These are phyloP conservation scores for Ceratobasidium sp. DNA, from an alignment of 1,284 basidiomycete genomes.

Conservation along the genomic window DNA sequence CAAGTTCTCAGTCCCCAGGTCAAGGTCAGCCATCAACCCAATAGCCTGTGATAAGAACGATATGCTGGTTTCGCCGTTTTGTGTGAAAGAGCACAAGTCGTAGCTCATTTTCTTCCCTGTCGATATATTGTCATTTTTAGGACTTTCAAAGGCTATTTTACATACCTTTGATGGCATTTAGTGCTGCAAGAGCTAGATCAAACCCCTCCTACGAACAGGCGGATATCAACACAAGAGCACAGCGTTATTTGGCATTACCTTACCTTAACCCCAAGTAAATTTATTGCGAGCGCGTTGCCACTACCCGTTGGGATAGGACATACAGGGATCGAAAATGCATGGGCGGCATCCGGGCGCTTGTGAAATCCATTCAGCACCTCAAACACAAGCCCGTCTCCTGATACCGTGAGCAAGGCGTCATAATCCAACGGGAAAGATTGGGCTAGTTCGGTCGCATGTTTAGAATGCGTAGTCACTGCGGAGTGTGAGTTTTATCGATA, in stretches of 20 bases:
- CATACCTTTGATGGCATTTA: slow-evolving; percentile 90
- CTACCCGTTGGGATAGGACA: slow-evolving; percentile 91
- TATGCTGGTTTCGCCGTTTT: slow-evolving; percentile 75
- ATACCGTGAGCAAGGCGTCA: slow-evolving; percentile 86
- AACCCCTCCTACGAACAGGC: slow-evolving; percentile 70
- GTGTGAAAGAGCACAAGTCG: slow-evolving; percentile 86
- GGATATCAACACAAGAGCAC: not conserved
- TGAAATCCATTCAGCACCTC: slow-evolving; percentile 96
- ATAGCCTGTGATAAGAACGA: slow-evolving; percentile 91
- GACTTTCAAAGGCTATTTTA: not conserved
- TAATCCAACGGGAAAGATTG: slow-evolving; percentile 73
- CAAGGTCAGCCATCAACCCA: slow-evolving; percentile 93
- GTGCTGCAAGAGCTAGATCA: slow-evolving; percentile 78
- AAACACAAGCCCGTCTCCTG: slow-evolving; percentile 91
- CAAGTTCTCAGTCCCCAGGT: slow-evolving; percentile 64
- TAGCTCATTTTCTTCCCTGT: slow-evolving; percentile 78
- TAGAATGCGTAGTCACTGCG: slow-evolving; percentile 77
- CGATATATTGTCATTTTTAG: not conserved
- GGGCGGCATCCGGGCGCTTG: slow-evolving; percentile 73
- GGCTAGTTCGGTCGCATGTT: slow-evolving; percentile 82
- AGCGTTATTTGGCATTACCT: not conserved
- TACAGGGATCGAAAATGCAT: slow-evolving; percentile 81
- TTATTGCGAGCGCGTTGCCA: slow-evolving; percentile 85
- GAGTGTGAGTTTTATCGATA: not conserved
- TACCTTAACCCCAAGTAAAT: slow-evolving; percentile 77